These are phyloP conservation scores for Apiotrichum mycotoxinovorans DNA, from an alignment of 1,284 basidiomycete species.

Conservation along the genomic window DNA sequence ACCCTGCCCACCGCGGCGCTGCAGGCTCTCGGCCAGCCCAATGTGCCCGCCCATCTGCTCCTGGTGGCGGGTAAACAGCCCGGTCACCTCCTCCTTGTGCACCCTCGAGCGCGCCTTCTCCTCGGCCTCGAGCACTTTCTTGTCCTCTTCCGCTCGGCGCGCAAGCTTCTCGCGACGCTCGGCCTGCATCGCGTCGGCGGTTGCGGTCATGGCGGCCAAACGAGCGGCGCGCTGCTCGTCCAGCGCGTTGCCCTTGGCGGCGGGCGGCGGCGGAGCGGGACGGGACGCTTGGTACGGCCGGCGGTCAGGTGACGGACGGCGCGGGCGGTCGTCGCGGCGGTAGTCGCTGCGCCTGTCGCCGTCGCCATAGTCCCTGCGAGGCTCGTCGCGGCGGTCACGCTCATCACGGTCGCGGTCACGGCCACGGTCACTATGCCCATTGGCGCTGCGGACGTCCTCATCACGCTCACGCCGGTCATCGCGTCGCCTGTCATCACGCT, in stretches of 20 bases:
- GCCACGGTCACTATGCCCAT: no score
- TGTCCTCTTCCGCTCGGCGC: slow-evolving; percentile 35
- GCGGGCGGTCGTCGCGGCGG: slow-evolving; percentile 28
- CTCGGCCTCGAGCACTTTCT: slow-evolving; percentile 31
- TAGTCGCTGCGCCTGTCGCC: not conserved
- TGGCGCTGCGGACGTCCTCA: no score
- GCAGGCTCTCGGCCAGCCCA: slow-evolving; percentile 42
- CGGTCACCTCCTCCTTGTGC: slow-evolving; percentile 44
- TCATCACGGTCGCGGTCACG: slow-evolving; percentile 1
- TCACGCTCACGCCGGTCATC: no score
- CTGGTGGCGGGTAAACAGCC: slow-evolving; percentile 45
- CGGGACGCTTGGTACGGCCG: slow-evolving; percentile 23
- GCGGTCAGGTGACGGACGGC: slow-evolving; percentile 24
- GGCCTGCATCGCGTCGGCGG: slow-evolving; percentile 59
- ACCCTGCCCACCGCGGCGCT: slow-evolving; percentile 45
- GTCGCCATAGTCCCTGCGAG: not conserved
- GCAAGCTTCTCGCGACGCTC: slow-evolving; percentile 37
- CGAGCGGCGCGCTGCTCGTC: slow-evolving; percentile 70
- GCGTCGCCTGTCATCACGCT: no score
- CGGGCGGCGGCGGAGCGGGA: slow-evolving; percentile 4
- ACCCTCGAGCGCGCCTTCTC: slow-evolving; percentile 35
- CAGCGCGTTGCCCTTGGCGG: slow-evolving; percentile 20
- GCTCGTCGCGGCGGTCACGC: not conserved
- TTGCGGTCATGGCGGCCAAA: slow-evolving; percentile 76
- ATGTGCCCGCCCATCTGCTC: slow-evolving; percentile 34